A percentile compares a stretch with the other conserved stretches of the same genome.
Conservation (phyloP, 2,329 filamentous ascomycete genomes). For the Blastomyces emzantsi region DNA sequence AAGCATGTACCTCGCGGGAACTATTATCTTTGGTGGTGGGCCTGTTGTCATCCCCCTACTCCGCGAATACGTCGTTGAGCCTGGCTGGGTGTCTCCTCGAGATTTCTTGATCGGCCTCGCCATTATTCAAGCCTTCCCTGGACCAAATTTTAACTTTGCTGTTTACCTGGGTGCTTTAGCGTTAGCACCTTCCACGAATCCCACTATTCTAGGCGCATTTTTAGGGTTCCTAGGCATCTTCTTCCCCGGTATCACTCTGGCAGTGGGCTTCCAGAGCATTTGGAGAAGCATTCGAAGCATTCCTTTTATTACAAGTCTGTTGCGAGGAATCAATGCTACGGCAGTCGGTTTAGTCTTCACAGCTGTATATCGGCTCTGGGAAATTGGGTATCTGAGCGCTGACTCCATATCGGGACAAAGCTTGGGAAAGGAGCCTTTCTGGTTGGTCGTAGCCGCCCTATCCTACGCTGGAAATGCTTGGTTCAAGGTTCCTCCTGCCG, state of each 20-base stretch:
- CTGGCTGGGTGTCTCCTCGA: constrained; percentile 60
- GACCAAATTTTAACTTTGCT: constrained; percentile 45
- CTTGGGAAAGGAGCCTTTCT: constrained; percentile 53
- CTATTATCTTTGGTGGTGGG: constrained; percentile 57
- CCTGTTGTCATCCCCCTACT: constrained; percentile 58
- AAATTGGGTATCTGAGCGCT: constrained; percentile 51
- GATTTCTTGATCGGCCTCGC: constrained; percentile 67
- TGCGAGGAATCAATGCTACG: constrained; percentile 51
- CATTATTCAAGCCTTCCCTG: constrained; percentile 61
- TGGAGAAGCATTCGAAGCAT: constrained; percentile 45
- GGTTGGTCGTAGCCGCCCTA: constrained; percentile 51
- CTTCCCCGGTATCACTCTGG: constrained; percentile 29
- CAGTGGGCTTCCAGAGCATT: constrained; percentile 38
- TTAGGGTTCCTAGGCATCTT: constrained; percentile 43
- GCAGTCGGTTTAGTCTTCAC: constrained; percentile 56
- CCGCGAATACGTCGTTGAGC: constrained; percentile 52
- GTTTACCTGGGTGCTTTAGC: constrained; percentile 50
- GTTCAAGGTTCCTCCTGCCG: constrained; percentile 38
- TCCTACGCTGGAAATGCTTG: constrained; percentile 42
- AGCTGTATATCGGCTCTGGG: constrained; percentile 55
- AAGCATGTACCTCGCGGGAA: constrained; percentile 66
- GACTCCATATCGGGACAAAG: constrained; percentile 43
- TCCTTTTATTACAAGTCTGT: constrained; percentile 40
- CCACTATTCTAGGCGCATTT: constrained; percentile 40
- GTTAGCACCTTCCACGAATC: constrained; percentile 26